phyloP scores from a whole-genome alignment of 805 yeast species.

The Metschnikowia lunata region DNA sequence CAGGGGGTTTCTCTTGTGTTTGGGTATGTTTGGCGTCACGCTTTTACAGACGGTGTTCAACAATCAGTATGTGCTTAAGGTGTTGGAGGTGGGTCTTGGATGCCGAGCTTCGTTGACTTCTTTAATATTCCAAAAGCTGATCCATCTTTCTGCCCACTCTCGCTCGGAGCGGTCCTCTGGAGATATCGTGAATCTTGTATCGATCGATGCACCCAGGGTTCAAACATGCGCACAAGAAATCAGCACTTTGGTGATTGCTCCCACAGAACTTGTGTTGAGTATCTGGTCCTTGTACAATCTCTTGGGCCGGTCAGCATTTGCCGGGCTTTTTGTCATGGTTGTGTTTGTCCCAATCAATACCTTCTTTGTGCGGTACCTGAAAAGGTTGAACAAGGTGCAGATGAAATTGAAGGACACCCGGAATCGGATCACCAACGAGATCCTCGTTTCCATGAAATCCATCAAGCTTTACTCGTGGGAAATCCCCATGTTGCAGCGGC shows the following conservation, averaged over 20 bases:
- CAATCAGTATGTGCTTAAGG: constrained; percentile 63
- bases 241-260: constrained; percentile 15
- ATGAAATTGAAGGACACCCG: constrained; percentile 21
- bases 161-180: constrained; percentile 19
- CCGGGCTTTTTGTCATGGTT: constrained; percentile 18
- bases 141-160: constrained; percentile 18
- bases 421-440: constrained; percentile 21
- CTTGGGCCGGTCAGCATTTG: constrained; percentile 21
- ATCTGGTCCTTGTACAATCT: constrained; percentile 21
- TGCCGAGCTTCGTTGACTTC: constrained; percentile 21
- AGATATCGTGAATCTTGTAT: constrained; percentile 22
- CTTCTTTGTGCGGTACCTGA: constrained; percentile 16
- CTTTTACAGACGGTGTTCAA: constrained; percentile 55
- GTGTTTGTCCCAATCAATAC: constrained; percentile 19
- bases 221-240: constrained; percentile 19
- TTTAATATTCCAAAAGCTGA: constrained; percentile 20
- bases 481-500: constrained; percentile 20
- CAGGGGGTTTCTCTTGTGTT: constrained; percentile 16
- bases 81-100: constrained; percentile 52
- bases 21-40: constrained; percentile 54
- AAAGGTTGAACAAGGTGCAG: constrained; percentile 11
- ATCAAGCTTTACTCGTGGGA: constrained; percentile 28
- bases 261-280: constrained; percentile 17
- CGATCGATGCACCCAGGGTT: constrained; percentile 23
- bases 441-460: constrained; percentile 21